phyloP scores from a whole-genome alignment of 768 basidiomycete species.

The Calocera cornea region DNA sequence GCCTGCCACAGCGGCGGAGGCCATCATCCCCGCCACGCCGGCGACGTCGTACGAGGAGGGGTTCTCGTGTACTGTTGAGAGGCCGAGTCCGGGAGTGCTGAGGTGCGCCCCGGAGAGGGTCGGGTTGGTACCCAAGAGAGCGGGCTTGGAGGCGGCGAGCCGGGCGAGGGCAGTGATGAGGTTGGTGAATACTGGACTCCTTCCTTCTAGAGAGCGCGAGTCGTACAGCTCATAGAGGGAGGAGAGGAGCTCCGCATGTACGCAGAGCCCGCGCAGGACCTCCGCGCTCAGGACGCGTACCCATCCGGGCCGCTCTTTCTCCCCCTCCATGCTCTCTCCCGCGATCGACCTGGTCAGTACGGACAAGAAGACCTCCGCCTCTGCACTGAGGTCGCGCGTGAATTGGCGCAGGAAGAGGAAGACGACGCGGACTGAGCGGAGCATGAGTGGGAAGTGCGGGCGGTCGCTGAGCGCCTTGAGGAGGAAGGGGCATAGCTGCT shows the following conservation, averaged over 20 bases:
- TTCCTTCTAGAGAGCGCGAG: conserved; percentile 30
- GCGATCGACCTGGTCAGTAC: conserved; percentile 31
- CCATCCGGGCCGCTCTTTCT: conserved; percentile 45
- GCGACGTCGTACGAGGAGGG: not conserved
- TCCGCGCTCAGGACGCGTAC: conserved; percentile 87
- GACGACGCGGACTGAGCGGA: conserved; percentile 85
- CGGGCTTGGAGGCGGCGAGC: conserved; percentile 77
- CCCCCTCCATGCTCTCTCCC: conserved; percentile 23
- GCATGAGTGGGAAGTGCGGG: conserved; percentile 68
- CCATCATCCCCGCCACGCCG: conserved; percentile 15
- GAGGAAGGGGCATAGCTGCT: conserved; percentile 80
- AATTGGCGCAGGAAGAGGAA: conserved; percentile 90
- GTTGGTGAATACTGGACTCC: conserved; percentile 47
- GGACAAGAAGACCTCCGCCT: conserved; percentile 77
- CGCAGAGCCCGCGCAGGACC: conserved; percentile 76
- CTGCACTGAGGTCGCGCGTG: conserved; percentile 60
- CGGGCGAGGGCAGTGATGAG: conserved; percentile 76
- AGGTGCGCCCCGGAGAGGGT: conserved; percentile 64
- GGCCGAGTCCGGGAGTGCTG: conserved; percentile 18
- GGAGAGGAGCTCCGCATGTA: conserved; percentile 63
- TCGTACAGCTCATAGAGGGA: conserved; percentile 72
- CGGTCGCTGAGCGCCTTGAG: conserved; percentile 74
- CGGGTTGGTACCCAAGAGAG: conserved; percentile 56
- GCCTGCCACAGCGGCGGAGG: conserved; percentile 8
- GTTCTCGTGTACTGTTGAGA: not conserved